Evolutionary conservation across 2,329 filamentous ascomycete genomes (phyloP).

Genomic region (Phoma sp.): DNA sequence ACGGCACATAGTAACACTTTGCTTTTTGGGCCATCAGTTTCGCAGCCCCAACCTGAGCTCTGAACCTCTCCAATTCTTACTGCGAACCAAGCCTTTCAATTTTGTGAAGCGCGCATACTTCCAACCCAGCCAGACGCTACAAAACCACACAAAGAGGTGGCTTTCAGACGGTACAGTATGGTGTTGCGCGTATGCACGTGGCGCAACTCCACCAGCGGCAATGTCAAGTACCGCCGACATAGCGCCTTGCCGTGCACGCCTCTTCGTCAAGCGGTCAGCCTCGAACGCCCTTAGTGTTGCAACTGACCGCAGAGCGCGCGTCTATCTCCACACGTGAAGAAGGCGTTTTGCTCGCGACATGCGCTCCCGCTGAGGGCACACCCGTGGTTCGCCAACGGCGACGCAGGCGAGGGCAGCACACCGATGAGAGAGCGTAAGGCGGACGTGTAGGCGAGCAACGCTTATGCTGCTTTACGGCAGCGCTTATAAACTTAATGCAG

Average conservation of each 20-base stretch:
- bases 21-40: not conserved
- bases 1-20: not conserved
- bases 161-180: not conserved
- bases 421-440: slow-evolving; percentile 8
- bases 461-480: not conserved
- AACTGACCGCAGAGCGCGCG: slow-evolving; percentile 18
- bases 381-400: not conserved
- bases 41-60: not conserved
- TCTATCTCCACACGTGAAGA: slow-evolving; percentile 5
- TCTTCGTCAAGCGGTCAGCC: slow-evolving; percentile 10
- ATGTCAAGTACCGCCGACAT: slow-evolving; percentile 14
- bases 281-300: slow-evolving; percentile 6
- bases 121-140: not conserved
- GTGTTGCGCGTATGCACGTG: slow-evolving; percentile 12
- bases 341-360: not conserved
- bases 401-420: slow-evolving; percentile 5
- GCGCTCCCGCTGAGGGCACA: slow-evolving; percentile 6
- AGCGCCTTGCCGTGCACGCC: slow-evolving; percentile 9
- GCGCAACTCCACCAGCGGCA: slow-evolving; percentile 18
- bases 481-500: not conserved
- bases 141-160: not conserved
- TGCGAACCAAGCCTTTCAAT: not conserved
- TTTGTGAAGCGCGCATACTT: not conserved
- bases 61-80: not conserved
- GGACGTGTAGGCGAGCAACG: not conserved